Evolutionary conservation across 176 grass and related monocot species (phyloP).

Genomic region (Musa schizocarpa): DNA sequence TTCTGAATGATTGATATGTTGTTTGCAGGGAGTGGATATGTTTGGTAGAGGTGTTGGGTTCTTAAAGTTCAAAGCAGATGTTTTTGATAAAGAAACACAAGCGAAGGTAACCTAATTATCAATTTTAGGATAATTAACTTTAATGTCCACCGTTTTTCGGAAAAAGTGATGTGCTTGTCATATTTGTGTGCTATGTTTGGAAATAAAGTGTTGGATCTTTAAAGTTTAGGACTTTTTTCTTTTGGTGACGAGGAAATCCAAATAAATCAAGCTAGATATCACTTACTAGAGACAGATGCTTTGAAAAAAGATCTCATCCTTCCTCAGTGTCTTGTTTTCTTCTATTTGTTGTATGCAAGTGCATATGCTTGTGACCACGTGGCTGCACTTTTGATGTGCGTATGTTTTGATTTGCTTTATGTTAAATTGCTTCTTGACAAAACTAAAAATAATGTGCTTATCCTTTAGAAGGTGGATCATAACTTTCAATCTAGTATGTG

Average conservation of each 20-base stretch:
- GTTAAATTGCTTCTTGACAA: too few relatives aligned
- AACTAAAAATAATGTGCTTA: too few relatives aligned
- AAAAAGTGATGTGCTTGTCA: too few relatives aligned
- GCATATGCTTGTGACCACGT: neutral
- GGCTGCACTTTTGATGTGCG: neutral
- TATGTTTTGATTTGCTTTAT: too few relatives aligned
- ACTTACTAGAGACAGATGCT: neutral
- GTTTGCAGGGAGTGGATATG: slow-evolving; percentile 68
- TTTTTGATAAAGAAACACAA: slow-evolving; percentile 74
- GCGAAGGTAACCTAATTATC: slow-evolving; percentile 36
- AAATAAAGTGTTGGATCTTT: neutral
- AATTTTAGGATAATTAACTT: neutral
- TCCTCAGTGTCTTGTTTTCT: neutral
- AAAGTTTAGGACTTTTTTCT: neutral
- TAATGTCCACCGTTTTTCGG: neutral
- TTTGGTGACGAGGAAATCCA: neutral
- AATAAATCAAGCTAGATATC: neutral
- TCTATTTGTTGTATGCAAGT: neutral
- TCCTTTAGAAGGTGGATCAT: too few relatives aligned
- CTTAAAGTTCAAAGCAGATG: slow-evolving; percentile 85
- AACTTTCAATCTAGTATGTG: too few relatives aligned
- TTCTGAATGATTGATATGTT: slow-evolving; percentile 2
- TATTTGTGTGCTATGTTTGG: neutral
- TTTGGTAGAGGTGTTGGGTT: slow-evolving; percentile 79
- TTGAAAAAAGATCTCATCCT: neutral